Evolutionary conservation across 2,329 filamentous ascomycete species (phyloP), one percentile per base, ranked within the genome.

Genomic region (Trichoderma semiorbis): DNA sequence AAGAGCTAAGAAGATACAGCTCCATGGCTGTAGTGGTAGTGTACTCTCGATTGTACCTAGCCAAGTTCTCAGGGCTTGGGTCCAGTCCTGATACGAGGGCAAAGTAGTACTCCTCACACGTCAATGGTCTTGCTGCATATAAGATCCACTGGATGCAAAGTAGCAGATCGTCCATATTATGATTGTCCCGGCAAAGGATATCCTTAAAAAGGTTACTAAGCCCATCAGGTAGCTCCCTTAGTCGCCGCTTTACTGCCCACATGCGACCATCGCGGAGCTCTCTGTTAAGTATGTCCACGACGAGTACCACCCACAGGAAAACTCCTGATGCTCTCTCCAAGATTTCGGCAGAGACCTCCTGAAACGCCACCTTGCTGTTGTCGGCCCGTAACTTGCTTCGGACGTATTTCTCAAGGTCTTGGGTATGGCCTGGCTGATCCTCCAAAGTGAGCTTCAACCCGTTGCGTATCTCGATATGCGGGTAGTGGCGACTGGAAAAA

Each of bases 91-190:
- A 70, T 28, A 74, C 50, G 0, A 78, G 62, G 0, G 77, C 79
- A 14, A 74, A 75, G 73, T 85, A 87, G 0, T 87, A 79, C 73
- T 90, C 82, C 1, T 81, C 74, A 0, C 78, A 83, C 0, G 57
- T 79, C 0, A 90, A 69, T 0, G 87, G 84, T 0, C 78, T 73
- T 10, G 76, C 78, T 0, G 88, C 81, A 32, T 83, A 89, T 0
- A 90, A 78, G 0, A 91, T 79, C 85, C 85, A 90, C 26, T 72
- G 82, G 1, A 90, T 73, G 39, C 84, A 88, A 0, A 87, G 73
- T 0, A 82, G 70, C 0, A 89, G 73, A 0, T 81, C 78, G 0
- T 84, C 78, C 63, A 78, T 77, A 8, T 87, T 80, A 0, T 79
- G 39, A 0, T 69, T 24, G 66, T 91, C 87, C 18, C 86, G 81